phyloP scores from a whole-genome alignment of 495 filamentous ascomycete species.

The Penicillium longicatenatum region DNA sequence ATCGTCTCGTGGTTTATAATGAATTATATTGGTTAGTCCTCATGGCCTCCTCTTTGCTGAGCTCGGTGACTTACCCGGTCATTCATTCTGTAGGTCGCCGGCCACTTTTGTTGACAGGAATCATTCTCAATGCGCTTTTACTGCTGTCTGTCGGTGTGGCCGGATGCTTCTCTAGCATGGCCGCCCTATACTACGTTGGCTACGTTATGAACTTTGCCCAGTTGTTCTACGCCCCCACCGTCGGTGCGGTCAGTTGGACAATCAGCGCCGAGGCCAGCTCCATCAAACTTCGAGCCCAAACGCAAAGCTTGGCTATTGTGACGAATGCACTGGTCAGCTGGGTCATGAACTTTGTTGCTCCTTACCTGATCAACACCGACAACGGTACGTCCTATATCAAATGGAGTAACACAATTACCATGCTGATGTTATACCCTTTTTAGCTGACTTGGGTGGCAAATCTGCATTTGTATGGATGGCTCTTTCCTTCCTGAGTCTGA shows the following conservation, averaged over 20 bases:
- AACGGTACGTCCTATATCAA: background rate
- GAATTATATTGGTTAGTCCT: conserved; percentile 8
- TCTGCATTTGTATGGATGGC: conserved; percentile 15
- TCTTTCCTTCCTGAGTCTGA: conserved; percentile 8
- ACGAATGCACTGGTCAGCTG: conserved; percentile 16
- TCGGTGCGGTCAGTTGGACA: conserved; percentile 14
- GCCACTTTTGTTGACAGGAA: conserved; percentile 6
- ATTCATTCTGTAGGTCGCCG: background rate
- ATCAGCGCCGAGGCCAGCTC: conserved; percentile 14
- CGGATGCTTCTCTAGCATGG: conserved; percentile 7
- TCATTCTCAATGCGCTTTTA: background rate
- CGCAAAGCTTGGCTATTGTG: conserved; percentile 14
- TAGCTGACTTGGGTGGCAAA: conserved; percentile 13
- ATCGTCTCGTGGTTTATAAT: conserved; percentile 13
- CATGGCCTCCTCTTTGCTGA: no score
- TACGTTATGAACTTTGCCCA: conserved; percentile 16
- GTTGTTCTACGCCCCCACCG: conserved; percentile 8
- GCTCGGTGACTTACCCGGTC: no score
- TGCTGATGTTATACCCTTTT: background rate
- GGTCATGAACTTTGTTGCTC: conserved; percentile 10
- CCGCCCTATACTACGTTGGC: conserved; percentile 5
- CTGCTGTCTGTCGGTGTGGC: conserved; percentile 8
- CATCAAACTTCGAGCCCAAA: conserved; percentile 6
- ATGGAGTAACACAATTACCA: background rate
- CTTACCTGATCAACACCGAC: conserved; percentile 15